A percentile compares a stretch with the other conserved stretches of the same genome.
Conservation (phyloP, 768 basidiomycete genomes). For the Pluteus cervinus region DNA sequence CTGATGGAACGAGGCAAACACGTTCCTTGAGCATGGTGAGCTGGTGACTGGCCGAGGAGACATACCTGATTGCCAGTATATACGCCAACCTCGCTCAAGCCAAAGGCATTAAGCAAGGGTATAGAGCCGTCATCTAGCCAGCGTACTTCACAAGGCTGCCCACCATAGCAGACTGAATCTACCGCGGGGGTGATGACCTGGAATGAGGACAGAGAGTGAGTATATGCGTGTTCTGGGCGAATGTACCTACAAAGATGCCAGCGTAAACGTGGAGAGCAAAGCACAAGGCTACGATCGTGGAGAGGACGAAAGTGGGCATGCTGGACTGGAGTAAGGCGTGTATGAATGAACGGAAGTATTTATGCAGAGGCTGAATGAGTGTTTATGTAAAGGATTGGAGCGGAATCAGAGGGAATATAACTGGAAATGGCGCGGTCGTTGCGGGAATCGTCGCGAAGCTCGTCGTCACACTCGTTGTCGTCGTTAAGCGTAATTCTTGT, state of each 20-base stretch:
- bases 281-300: constrained; percentile 1
- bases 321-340: no score
- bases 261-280: background rate
- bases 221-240: background rate
- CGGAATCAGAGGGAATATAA: no score
- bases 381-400: no score
- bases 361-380: no score
- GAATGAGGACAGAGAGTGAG: background rate
- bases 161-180: constrained; percentile 2
- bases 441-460: no score
- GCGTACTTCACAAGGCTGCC: constrained; percentile 1
- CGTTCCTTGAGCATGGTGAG: background rate
- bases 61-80: constrained; percentile 3
- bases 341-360: no score
- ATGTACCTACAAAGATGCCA: constrained; percentile 3
- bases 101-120: constrained; percentile 3
- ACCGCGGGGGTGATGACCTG: constrained; percentile 2
- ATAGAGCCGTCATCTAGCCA: constrained; percentile 4
- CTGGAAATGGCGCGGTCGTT: no score
- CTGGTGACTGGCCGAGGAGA: background rate
- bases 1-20: background rate
- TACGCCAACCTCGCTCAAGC: background rate
- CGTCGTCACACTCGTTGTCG: no score
- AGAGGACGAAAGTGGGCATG: no score
- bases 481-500: no score